phyloP scores from a whole-genome alignment of 2,329 filamentous ascomycete species.

The Exutisphaerella laricina region DNA sequence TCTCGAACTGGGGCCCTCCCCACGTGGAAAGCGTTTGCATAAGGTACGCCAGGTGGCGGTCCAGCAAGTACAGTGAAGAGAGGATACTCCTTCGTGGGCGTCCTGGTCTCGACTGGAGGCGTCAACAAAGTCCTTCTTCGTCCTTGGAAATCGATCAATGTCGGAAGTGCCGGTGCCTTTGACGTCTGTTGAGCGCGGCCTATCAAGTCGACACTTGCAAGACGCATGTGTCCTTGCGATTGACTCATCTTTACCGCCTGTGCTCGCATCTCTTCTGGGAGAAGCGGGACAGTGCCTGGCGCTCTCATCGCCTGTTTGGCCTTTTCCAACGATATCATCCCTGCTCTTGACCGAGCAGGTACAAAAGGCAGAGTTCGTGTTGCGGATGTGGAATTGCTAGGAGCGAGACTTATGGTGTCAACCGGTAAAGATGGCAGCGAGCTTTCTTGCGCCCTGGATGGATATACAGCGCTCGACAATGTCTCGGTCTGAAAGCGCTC shows the following conservation, averaged over 20 bases:
- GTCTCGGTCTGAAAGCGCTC: not conserved
- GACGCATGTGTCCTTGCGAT: slow-evolving; percentile 19
- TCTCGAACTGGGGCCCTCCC: slow-evolving; percentile 13
- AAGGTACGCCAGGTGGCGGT: not conserved
- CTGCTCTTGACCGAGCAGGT: slow-evolving; percentile 4
- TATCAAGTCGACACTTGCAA: slow-evolving; percentile 15
- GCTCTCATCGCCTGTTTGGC: slow-evolving; percentile 24
- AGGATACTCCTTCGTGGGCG: not conserved
- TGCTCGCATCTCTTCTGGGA: slow-evolving; percentile 32
- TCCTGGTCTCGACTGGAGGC: slow-evolving; percentile 1
- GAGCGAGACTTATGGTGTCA: no score
- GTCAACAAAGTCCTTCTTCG: slow-evolving; percentile 11
- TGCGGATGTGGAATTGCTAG: not conserved
- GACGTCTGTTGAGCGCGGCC: not conserved
- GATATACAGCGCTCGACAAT: not conserved
- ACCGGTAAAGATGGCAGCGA: no score
- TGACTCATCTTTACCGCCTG: slow-evolving; percentile 15
- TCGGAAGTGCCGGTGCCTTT: slow-evolving; percentile 5
- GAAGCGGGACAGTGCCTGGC: slow-evolving; percentile 25
- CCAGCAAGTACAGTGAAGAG: not conserved
- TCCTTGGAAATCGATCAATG: slow-evolving; percentile 19
- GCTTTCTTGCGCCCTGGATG: not conserved
- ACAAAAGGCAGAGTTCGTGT: not conserved
- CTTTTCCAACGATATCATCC: slow-evolving; percentile 27
- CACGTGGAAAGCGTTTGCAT: slow-evolving; percentile 12